Conservation (phyloP, 140 eudicot genomes). For the Flaveria floridana region DNA sequence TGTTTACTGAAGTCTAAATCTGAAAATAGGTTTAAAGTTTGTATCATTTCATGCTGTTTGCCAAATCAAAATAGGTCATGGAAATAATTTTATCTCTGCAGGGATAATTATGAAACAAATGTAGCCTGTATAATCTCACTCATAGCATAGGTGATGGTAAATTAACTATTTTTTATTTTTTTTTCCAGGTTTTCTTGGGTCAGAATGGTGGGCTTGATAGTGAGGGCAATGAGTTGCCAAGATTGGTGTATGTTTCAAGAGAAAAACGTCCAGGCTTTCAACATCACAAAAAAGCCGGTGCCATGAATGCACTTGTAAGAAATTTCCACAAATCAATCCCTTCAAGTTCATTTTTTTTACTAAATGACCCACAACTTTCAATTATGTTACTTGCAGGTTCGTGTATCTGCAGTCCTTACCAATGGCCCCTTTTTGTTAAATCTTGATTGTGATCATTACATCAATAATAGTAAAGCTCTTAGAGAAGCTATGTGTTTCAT, state of each 20-base stretch:
- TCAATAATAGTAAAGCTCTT: slow-evolving; percentile 93
- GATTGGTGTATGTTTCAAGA: slow-evolving; percentile 95
- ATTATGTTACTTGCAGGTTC: slow-evolving; percentile 60
- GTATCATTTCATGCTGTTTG: slow-evolving; percentile 1
- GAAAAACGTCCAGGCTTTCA: slow-evolving; percentile 99
- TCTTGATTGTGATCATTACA: slow-evolving; percentile 99
- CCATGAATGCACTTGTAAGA: slow-evolving; percentile 97
- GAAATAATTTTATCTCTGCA: not conserved
- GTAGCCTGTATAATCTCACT: no score
- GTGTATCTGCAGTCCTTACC: slow-evolving; percentile 98
- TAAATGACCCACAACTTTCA: slow-evolving; percentile 13
- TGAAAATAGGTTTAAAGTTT: not conserved
- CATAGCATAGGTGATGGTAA: no score
- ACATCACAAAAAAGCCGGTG: slow-evolving; percentile 99
- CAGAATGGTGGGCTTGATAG: slow-evolving; percentile 98
- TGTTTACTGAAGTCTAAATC: not conserved
- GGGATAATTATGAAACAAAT: not conserved
- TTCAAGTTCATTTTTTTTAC: slow-evolving; percentile 5
- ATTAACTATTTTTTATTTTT: not conserved
- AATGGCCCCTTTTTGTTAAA: slow-evolving; percentile 98
- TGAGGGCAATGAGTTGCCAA: slow-evolving; percentile 89
- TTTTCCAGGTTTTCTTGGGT: slow-evolving; percentile 83
- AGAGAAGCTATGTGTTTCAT: slow-evolving; percentile 99
- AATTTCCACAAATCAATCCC: not conserved
- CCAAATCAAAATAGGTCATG: not conserved